Evolutionary conservation across 2,329 filamentous ascomycete genomes (phyloP), one percentile per base, ranked within the genome.

Genomic region (Leptographium flavum): DNA sequence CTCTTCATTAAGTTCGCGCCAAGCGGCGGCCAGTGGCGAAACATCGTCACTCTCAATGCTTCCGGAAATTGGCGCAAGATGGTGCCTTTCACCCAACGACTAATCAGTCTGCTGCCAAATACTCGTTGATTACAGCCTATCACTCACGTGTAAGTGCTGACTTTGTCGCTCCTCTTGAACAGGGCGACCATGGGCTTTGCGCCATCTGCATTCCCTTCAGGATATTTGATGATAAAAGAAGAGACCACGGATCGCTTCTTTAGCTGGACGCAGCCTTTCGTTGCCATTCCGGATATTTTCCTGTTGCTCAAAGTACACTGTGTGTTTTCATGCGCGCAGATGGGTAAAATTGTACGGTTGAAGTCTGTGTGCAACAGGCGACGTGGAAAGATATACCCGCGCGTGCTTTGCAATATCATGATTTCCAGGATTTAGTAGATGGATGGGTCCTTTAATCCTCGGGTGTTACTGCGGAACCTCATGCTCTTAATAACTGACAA

Each of bases 1-100:
- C 56, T 83, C 79, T 55, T 83, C 78, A 5, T 57, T 53, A 21
- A 83, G 63, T 58, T 82, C 78, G 14, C 79, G 69, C 66, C 72
- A 73, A 23, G 79, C 79, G 0, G 79, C 71, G 3, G 65, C 61
- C 6, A 77, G 57, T 0, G 78, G 71, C 21, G 59, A 67, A 3
- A 60, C 47, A 52, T 83, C 79, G 0, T 59, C 55, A 6, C 61
- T 43, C 3, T 81, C 72, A 42, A 83, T 71, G 45, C 66, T 71
- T 32, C 79, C 79, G 0, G 77, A 77, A 17, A 82, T 71, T 1
- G 78, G 74, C 0, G 75, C 77, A 42, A 77, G 68, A 54, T 71
- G 76, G 54, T 69, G 69, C 53, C 69, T 71, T 49, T 9, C 21
- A 19, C 15, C 8, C 21, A 25, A 13, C 30, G 32, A 36, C 48